Evolutionary conservation across 2,329 filamentous ascomycete genomes (phyloP).

Genomic region (Acephala macrosclerotiorum): DNA sequence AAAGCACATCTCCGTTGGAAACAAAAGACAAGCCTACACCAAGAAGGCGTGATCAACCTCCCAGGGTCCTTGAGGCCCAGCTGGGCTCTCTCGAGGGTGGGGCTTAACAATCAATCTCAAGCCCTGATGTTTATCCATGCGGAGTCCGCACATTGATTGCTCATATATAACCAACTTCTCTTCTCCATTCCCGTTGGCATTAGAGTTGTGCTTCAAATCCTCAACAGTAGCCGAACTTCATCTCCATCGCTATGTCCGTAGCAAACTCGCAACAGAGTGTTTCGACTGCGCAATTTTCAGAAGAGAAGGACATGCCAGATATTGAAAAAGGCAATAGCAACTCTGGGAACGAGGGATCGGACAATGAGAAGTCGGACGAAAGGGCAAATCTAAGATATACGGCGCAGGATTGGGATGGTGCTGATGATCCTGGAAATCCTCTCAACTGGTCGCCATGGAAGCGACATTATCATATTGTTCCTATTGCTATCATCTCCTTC

Average conservation of each 20-base stretch:
- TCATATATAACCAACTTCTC: too few relatives aligned
- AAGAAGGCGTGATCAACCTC: not conserved
- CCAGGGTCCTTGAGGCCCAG: not conserved
- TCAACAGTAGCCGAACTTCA: not conserved
- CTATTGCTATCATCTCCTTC: constrained; percentile 38
- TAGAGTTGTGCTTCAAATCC: not conserved
- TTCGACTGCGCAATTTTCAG: not conserved
- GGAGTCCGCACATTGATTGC: not conserved
- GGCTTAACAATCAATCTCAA: not conserved
- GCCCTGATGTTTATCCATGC: not conserved
- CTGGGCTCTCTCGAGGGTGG: not conserved
- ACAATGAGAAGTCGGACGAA: constrained; percentile 18
- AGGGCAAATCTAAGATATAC: not conserved
- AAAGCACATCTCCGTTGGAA: not conserved
- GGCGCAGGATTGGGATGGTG: constrained; percentile 32
- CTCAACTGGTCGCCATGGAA: constrained; percentile 37
- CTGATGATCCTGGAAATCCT: constrained; percentile 39
- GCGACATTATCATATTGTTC: constrained; percentile 32
- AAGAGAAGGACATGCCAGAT: constrained; percentile 2
- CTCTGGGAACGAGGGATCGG: not conserved
- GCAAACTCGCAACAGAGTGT: not conserved
- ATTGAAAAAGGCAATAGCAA: constrained; percentile 13
- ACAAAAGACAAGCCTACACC: not conserved
- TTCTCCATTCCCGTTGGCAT: not conserved
- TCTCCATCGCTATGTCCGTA: not conserved